Conservation (phyloP, 169 alveolate species). For the Plasmodium chabaudi region DNA sequence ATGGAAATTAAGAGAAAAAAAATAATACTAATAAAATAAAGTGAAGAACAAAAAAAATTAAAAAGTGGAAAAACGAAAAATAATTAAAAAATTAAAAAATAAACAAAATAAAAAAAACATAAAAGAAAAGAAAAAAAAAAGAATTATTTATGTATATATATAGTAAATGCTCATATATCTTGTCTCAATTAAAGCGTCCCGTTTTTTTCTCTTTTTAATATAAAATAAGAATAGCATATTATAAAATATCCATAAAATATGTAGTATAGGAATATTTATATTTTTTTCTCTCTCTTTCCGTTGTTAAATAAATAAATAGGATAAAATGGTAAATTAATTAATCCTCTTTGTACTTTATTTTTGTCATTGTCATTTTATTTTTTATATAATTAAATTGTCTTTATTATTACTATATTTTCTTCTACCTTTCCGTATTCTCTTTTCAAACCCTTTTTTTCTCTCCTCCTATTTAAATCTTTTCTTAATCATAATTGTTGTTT, state of each 20-base stretch:
- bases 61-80: too few species aligned
- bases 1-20: constrained; percentile 6
- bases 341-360: not conserved
- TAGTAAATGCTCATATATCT: too few species aligned
- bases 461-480: not conserved
- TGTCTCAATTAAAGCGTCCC: too few species aligned
- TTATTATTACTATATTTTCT: not conserved
- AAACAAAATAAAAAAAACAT: too few species aligned
- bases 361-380: not conserved
- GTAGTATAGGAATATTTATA: not conserved
- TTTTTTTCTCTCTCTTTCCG: constrained; percentile 7
- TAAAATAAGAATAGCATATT: too few species aligned
- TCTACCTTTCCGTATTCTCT: not conserved
- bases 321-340: constrained; percentile 1
- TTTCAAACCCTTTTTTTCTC: not conserved
- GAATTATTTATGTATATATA: too few species aligned
- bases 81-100: too few species aligned
- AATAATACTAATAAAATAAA: too few species aligned
- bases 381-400: not conserved
- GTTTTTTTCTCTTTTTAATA: too few species aligned
- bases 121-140: too few species aligned
- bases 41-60: too few species aligned
- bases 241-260: not conserved
- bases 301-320: constrained; percentile 10
- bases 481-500: not conserved